These are phyloP conservation scores for Paracamarosporium sp. DNA, from an alignment of 2,329 filamentous ascomycete species.

Conservation along the genomic window DNA sequence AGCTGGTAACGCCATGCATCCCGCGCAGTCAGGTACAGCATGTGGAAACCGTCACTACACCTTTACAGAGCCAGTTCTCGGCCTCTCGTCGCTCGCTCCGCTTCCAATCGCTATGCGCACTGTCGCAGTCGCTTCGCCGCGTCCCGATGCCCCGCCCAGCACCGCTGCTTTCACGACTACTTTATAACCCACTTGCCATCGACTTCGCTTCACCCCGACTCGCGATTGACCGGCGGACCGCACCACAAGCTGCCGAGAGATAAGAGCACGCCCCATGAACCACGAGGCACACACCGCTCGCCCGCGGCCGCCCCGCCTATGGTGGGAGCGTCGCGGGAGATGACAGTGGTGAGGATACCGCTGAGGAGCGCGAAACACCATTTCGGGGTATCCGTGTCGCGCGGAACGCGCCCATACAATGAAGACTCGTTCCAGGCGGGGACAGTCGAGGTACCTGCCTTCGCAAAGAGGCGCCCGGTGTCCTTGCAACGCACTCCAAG, in stretches of 20 bases:
- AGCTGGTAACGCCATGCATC: conserved; percentile 39
- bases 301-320: conserved; percentile 43
- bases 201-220: conserved; percentile 90
- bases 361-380: conserved; percentile 94
- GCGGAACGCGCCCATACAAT: conserved; percentile 86
- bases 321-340: conserved; percentile 63
- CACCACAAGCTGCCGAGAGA: conserved; percentile 88
- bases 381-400: conserved; percentile 79
- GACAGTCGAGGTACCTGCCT: conserved; percentile 90
- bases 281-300: conserved; percentile 45
- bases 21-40: conserved; percentile 41
- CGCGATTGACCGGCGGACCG: conserved; percentile 66
- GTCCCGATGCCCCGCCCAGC: conserved; percentile 24
- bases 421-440: conserved; percentile 95
- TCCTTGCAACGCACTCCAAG: conserved; percentile 56
- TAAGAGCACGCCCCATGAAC: conserved; percentile 78
- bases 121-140: conserved; percentile 14
- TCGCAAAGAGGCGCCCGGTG: conserved; percentile 81
- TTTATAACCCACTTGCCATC: conserved; percentile 96
- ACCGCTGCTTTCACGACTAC: conserved; percentile 82
- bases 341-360: conserved; percentile 94
- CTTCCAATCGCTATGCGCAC: conserved; percentile 14
- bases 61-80: conserved; percentile 32
- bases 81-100: conserved; percentile 25
- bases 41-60: conserved; percentile 45